These are phyloP conservation scores for Sporothrix inflata DNA, from an alignment of 2,329 filamentous ascomycete genomes.

Conservation along the genomic window DNA sequence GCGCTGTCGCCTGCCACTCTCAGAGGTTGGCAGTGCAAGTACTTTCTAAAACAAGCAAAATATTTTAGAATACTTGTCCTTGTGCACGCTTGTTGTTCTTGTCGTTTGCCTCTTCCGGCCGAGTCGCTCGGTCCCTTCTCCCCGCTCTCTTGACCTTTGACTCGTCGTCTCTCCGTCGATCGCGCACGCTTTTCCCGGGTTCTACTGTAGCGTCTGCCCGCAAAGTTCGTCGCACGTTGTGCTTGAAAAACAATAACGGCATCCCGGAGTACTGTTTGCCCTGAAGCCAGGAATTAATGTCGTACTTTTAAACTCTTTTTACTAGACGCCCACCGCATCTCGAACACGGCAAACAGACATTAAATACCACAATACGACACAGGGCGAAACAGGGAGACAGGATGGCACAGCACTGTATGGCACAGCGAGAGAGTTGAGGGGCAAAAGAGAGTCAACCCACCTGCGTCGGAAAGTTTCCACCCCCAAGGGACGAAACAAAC, in stretches of 20 bases:
- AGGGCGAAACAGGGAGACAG: background rate
- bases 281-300: background rate
- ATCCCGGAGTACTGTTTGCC: background rate
- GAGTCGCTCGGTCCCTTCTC: background rate
- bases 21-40: background rate
- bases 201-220: background rate
- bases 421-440: no score
- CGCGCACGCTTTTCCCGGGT: background rate
- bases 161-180: background rate
- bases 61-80: no score
- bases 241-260: background rate
- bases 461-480: background rate
- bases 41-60: background rate
- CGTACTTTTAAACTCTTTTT: background rate
- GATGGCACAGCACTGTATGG: background rate
- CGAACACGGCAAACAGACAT: background rate
- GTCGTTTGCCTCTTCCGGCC: conserved; percentile 1
- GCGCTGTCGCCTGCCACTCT: background rate
- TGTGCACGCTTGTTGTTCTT: background rate
- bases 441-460: background rate
- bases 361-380: background rate
- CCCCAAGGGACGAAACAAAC: conserved; percentile 5
- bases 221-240: background rate
- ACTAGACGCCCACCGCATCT: background rate
- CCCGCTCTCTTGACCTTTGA: background rate